Evolutionary conservation across 352 stramenopile genomes (phyloP).

Genomic region (Sclerospora graminicola): DNA sequence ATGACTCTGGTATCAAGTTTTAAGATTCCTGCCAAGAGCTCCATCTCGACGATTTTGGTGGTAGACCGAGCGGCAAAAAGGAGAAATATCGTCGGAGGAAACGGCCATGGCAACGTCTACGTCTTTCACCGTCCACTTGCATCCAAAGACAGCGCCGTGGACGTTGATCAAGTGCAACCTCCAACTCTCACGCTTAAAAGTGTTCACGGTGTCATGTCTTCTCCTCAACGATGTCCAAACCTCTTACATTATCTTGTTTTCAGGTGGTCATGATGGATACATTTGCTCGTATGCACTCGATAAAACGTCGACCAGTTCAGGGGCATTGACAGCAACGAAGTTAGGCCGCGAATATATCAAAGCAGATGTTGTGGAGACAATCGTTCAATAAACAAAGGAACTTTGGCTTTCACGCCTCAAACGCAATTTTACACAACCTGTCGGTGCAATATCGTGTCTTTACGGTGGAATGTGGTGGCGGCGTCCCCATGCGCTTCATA

Average conservation of each 20-base stretch:
- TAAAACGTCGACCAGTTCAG: constrained; percentile 6
- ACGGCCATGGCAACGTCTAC: constrained; percentile 63
- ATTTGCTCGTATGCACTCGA: constrained; percentile 51
- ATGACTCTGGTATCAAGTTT: constrained; percentile 36
- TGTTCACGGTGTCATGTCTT: constrained; percentile 58
- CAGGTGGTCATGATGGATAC: constrained; percentile 76
- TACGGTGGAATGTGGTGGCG: constrained; percentile 75
- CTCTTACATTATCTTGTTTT: constrained; percentile 28
- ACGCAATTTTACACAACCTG: constrained; percentile 67
- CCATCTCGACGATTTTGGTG: constrained; percentile 34
- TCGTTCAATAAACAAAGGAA: background rate
- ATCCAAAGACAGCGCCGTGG: background rate
- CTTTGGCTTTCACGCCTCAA: too few relatives aligned
- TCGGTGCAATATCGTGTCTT: constrained; percentile 60
- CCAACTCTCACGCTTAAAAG: constrained; percentile 33
- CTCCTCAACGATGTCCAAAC: constrained; percentile 14
- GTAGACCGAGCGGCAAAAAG: constrained; percentile 24
- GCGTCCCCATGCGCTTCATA: constrained; percentile 52
- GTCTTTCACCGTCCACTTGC: constrained; percentile 34
- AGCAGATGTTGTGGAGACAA: constrained; percentile 40
- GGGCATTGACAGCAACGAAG: constrained; percentile 22
- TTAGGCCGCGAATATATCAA: too few relatives aligned
- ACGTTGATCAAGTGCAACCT: background rate
- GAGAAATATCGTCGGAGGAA: constrained; percentile 54
- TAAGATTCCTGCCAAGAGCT: constrained; percentile 51